Base-by-base conservation (phyloP, 441 rosid genomes). In the Arabidopsis hybrid region DNA sequence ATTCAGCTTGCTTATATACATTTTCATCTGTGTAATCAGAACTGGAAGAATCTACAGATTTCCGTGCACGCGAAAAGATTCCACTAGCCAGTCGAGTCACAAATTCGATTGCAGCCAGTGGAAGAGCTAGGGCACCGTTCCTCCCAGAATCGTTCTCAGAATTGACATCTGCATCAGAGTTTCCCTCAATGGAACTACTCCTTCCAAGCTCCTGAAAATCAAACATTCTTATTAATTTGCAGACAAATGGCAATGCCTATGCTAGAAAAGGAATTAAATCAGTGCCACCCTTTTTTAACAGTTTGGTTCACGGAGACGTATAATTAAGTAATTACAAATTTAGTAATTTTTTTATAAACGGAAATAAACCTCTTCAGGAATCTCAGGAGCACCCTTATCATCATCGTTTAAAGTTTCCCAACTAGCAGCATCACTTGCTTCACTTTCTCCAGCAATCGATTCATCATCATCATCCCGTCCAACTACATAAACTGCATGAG, bases 371-470 rank as follows among this genome's bases (percentile, higher is more conserved):
- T 89, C 91, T 83, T 74, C 85, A 68, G 71, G 74, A 83, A 75
- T 82, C 80, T 83, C 96, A 57, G 77, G 81, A 78, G 82, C 82
- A 59, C 78, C 93, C 83, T 74, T 85, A 76, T 87, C 92, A 78
- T 89, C 93, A 75, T 91, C 97, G 69, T 82, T 74, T 84, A 91
- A 82, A 10, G 99, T 95, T 86, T 95, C 98, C 99, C 99, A 95
- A 80, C 98, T 93, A 79, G 94, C 97, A 83, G 81, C 90, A 84
- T 87, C 95, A 73, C 97, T 91, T 67, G 85, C 81, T 78, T 84
- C 97, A 75, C 99, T 95, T 73, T 95, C 97, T 63, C 71, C 93
- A 69, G 87, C 95, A 80, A 84, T 43, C 47, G 98, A 89, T 71
- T 87, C 91, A 74, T 93, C 97, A 60, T 91, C 97, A 68, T 92